phyloP scores from a whole-genome alignment of 2,329 filamentous ascomycete species.

The Lasiodiplodia gonubiensis region DNA sequence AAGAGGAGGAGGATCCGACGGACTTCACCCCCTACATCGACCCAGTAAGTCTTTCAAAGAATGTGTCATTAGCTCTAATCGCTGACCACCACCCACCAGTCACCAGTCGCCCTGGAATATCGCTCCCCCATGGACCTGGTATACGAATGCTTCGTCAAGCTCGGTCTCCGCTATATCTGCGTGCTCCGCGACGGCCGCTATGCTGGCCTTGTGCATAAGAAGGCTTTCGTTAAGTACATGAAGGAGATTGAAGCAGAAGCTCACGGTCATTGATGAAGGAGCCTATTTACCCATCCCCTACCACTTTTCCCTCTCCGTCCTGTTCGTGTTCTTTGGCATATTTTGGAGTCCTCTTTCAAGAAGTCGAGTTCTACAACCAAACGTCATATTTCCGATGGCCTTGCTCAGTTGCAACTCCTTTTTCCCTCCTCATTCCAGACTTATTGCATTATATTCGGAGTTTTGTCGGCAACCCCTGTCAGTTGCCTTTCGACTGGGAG shows the following conservation, averaged over 20 bases:
- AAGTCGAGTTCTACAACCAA: neutral
- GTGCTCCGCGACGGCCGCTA: slow-evolving; percentile 84
- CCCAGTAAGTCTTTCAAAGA: slow-evolving; percentile 60
- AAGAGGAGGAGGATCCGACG: slow-evolving; percentile 65
- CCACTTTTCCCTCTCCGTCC: neutral
- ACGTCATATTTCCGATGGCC: neutral
- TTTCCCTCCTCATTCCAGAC: neutral
- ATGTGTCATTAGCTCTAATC: neutral
- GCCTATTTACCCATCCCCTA: neutral
- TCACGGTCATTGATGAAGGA: neutral
- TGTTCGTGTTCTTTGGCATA: neutral
- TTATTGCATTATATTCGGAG: neutral
- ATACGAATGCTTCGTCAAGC: slow-evolving; percentile 94
- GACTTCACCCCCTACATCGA: slow-evolving; percentile 94
- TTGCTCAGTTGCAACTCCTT: neutral
- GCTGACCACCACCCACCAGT: slow-evolving; percentile 51
- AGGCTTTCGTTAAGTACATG: slow-evolving; percentile 93
- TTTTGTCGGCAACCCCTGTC: neutral
- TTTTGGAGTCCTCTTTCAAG: neutral
- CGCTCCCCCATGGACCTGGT: slow-evolving; percentile 91
- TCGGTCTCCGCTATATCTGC: slow-evolving; percentile 91
- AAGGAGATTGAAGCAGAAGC: slow-evolving; percentile 73
- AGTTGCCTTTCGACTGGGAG: neutral
- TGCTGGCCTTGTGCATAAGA: slow-evolving; percentile 93
- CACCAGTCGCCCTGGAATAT: slow-evolving; percentile 86